Evolutionary conservation across 129 eudicot species (phyloP).

Genomic region (Apium graveolens): DNA sequence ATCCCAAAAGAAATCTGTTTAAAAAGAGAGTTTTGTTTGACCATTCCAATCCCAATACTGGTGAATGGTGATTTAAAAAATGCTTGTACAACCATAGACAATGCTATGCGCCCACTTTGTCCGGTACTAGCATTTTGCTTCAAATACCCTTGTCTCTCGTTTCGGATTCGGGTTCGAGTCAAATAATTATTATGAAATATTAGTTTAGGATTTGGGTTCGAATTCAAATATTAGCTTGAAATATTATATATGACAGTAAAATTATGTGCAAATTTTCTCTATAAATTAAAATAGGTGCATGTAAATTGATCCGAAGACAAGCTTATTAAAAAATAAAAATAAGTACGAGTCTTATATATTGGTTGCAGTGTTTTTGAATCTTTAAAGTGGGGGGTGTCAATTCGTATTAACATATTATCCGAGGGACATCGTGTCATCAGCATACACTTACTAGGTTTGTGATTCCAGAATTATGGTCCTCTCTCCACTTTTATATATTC

Average conservation of each 20-base stretch:
- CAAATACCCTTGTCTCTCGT: too few relatives aligned
- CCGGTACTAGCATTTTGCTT: too few relatives aligned
- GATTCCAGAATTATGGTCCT: slow-evolving; percentile 1
- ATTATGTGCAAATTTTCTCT: too few relatives aligned
- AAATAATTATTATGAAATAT: too few relatives aligned
- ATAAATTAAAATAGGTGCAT: too few relatives aligned
- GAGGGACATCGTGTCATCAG: background rate
- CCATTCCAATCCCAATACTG: background rate
- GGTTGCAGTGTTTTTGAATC: background rate
- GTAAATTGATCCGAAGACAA: too few relatives aligned
- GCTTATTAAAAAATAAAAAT: too few relatives aligned
- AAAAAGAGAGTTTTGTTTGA: slow-evolving; percentile 4
- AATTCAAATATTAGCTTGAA: too few relatives aligned
- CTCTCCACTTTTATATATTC: background rate
- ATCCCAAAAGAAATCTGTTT: background rate
- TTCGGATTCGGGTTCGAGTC: too few relatives aligned
- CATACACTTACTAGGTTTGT: slow-evolving; percentile 4
- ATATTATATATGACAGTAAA: too few relatives aligned
- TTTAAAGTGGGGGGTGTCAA: background rate
- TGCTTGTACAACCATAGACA: background rate
- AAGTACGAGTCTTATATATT: too few relatives aligned
- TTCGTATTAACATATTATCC: background rate
- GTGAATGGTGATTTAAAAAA: background rate
- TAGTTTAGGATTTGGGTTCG: too few relatives aligned
- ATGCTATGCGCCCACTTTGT: background rate